phyloP scores from a whole-genome alignment of 192 early-diverging fungal species.

The Entomortierella beljakovae region DNA sequence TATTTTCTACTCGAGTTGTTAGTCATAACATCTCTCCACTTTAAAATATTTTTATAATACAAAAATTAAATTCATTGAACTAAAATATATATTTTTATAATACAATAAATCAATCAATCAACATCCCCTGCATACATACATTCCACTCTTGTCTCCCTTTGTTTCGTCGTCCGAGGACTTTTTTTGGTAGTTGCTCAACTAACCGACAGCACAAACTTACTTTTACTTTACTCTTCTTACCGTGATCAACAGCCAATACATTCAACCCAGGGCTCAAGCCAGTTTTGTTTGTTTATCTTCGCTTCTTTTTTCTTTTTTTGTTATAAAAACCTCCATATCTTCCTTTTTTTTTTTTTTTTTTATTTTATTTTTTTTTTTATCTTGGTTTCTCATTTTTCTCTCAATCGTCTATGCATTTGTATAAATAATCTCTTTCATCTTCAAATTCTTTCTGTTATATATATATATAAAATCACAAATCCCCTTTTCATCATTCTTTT shows the following conservation, averaged over 20 bases:
- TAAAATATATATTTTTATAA: no score
- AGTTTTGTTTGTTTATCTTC: not conserved
- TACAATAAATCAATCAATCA: no score
- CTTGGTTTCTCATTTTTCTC: no score
- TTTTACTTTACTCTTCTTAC: not conserved
- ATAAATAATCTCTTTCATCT: not conserved
- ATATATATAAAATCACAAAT: not conserved
- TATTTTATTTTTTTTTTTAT: not conserved
- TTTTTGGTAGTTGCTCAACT: no score
- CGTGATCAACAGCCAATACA: constrained; percentile 5
- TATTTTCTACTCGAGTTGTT: no score
- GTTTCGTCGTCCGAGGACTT: no score
- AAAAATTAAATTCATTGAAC: no score
- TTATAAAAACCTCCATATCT: not conserved
- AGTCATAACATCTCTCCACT: no score
- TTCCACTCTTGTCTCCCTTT: no score
- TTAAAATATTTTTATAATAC: no score
- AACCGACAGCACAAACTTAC: not conserved
- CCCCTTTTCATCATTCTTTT: constrained; percentile 2
- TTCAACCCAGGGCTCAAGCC: constrained; percentile 12
- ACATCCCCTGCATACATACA: no score
- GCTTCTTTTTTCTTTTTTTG: not conserved
- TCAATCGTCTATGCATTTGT: not conserved
- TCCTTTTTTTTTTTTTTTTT: constrained; percentile 1
- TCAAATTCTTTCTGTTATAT: not conserved